Conservation (phyloP, 1,284 basidiomycete species). For the Fomitopsis palustris region DNA sequence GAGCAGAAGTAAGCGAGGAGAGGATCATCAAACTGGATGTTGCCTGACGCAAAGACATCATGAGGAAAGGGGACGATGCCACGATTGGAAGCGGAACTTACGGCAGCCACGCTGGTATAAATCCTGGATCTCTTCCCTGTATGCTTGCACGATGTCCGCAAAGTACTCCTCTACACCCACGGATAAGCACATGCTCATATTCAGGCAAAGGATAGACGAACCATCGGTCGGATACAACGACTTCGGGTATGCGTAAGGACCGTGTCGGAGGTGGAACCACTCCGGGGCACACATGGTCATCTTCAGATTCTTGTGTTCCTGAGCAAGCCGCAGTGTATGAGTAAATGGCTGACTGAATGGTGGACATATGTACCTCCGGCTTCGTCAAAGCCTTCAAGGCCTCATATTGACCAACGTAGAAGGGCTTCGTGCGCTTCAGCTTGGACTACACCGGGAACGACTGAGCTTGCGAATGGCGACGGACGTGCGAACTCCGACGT, state of each 20-base stretch:
- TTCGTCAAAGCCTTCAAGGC: constrained; percentile 52
- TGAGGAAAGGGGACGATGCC: background rate
- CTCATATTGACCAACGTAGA: constrained; percentile 63
- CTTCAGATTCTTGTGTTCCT: constrained; percentile 69
- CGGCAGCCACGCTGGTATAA: constrained; percentile 74
- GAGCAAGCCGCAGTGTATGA: background rate
- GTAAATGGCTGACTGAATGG: background rate
- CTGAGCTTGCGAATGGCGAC: background rate
- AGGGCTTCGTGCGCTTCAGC: constrained; percentile 57
- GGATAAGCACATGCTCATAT: background rate
- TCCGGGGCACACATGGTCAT: constrained; percentile 74
- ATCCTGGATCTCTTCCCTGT: constrained; percentile 67
- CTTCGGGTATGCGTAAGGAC: constrained; percentile 56
- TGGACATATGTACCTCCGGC: constrained; percentile 38
- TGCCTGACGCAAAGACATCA: constrained; percentile 41
- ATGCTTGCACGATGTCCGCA: constrained; percentile 66
- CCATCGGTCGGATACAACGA: constrained; percentile 62
- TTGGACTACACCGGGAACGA: constrained; percentile 40
- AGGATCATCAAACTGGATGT: constrained; percentile 76
- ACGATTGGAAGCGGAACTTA: constrained; percentile 27
- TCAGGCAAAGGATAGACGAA: constrained; percentile 16
- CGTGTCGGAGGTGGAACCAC: constrained; percentile 76
- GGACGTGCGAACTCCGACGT: constrained; percentile 10
- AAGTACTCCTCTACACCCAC: constrained; percentile 61
- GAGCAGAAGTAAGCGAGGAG: constrained; percentile 68